Conservation (phyloP, 2,329 filamentous ascomycete species). For the Microsporum audouinii region DNA sequence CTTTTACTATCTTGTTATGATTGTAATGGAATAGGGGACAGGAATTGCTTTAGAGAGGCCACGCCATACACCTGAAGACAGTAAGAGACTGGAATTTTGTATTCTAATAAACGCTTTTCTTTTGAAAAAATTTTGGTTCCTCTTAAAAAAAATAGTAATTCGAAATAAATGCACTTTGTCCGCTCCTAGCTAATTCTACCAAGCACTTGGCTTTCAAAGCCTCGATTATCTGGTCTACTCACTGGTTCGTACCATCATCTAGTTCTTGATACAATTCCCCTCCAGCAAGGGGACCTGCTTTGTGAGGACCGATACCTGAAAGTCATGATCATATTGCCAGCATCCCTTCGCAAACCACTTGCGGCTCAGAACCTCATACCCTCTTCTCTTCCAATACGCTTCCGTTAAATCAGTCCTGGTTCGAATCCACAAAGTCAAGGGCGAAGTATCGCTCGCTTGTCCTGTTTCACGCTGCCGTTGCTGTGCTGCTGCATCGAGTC, state of each 20-base stretch:
- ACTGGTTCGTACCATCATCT: not conserved
- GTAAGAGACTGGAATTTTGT: slow-evolving; percentile 2
- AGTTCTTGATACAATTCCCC: not conserved
- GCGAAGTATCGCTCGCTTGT: not conserved
- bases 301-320: slow-evolving; percentile 9
- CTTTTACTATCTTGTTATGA: not conserved
- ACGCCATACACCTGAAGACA: not conserved
- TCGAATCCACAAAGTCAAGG: slow-evolving; percentile 11
- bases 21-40: not conserved
- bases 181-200: not conserved
- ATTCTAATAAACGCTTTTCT: slow-evolving; percentile 1
- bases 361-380: slow-evolving; percentile 5
- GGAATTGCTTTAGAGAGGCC: not conserved
- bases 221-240: not conserved
- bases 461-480: not conserved
- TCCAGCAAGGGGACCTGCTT: not conserved
- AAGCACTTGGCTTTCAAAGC: not conserved
- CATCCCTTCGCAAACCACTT: slow-evolving; percentile 6
- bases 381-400: slow-evolving; percentile 12
- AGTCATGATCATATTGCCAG: slow-evolving; percentile 6
- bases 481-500: not conserved
- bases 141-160: not conserved
- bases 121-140: not conserved
- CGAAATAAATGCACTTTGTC: not conserved
- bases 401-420: slow-evolving; percentile 3